Conservation (phyloP, 2,329 filamentous ascomycete genomes). For the Berkeleyomyces rouxiae region DNA sequence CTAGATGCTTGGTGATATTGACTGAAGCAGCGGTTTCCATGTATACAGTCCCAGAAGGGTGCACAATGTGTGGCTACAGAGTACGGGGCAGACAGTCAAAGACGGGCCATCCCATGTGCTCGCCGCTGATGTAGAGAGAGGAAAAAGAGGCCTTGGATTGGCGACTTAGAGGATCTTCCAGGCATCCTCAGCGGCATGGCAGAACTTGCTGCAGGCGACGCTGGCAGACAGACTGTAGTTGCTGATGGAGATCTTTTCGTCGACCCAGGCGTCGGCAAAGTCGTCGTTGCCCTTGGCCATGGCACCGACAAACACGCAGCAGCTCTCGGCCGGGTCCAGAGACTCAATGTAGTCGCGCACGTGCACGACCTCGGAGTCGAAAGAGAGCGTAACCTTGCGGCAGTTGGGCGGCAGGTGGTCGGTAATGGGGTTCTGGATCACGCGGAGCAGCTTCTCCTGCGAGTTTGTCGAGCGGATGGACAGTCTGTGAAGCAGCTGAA, state of each 20-base stretch:
- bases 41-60: not conserved
- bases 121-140: not conserved
- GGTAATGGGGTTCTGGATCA: conserved; percentile 95
- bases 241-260: conserved; percentile 96
- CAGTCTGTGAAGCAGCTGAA: conserved; percentile 86
- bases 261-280: conserved; percentile 86
- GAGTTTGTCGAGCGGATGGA: conserved; percentile 94
- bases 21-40: not conserved
- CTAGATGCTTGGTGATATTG: not conserved
- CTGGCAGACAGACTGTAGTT: conserved; percentile 95
- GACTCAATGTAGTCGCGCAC: conserved; percentile 77
- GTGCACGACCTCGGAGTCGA: conserved; percentile 74
- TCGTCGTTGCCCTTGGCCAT: conserved; percentile 96
- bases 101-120: not conserved
- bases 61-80: not conserved
- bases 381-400: conserved; percentile 92
- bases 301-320: conserved; percentile 93
- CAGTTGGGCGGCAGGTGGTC: conserved; percentile 94
- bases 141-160: not conserved
- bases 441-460: conserved; percentile 90
- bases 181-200: conserved; percentile 89
- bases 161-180: conserved; percentile 70
- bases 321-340: conserved; percentile 69
- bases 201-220: conserved; percentile 98
- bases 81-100: not conserved